Evolutionary conservation across 495 filamentous ascomycete genomes (phyloP), one percentile per base, ranked within the genome.

Genomic region (Neurospora pannonica): DNA sequence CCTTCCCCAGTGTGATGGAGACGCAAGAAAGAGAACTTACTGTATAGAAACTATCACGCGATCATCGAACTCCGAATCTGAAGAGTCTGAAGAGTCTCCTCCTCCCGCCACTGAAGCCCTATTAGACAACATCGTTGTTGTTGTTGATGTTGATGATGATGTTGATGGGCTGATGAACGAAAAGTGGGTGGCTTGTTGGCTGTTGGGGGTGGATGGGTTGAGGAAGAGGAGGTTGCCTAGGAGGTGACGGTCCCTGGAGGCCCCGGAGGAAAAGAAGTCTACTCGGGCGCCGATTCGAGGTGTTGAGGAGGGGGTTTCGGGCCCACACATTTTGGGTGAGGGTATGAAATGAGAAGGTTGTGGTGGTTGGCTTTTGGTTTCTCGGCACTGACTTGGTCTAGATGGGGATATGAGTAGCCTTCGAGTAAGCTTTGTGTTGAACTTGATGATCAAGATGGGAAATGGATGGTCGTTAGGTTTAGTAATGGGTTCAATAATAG

Each of bases 151-250:
- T 21, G 43, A 21, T 46, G 60, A 3, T 19, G 69, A 38, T 31
- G 31, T 70, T 37, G 37, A 62, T 38, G 28, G 71, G 24, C 72
- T 75, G 3, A 38, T 74, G 62, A 80, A 82, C 24, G 76, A 72
- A 3, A 79, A 75, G 60, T 82, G 81, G 15, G 81, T 82, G n/a
- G 81, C 81, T 24, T 72, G 62, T 4, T 70, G 40, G 73, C 78
- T 79, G 70, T 39, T 43, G 1, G 79, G 79, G 2, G 72, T 72
- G 9, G 74, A 72, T 1, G 79, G 78, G 73, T 82, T 77, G 71
- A 79, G 78, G 71, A 82, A 80, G 72, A 80, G 72, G 43, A 80
- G 77, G 60, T 81, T 80, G 42, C 81, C 76, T 15, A 67, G 54
- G n/a, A 82, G 54, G 34, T 36, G 40, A 46, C 48, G 36, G 28